Evolutionary conservation across 345 rosid genomes (phyloP), one percentile per base, ranked within the genome.

Genomic region (Citrus hindsii): DNA sequence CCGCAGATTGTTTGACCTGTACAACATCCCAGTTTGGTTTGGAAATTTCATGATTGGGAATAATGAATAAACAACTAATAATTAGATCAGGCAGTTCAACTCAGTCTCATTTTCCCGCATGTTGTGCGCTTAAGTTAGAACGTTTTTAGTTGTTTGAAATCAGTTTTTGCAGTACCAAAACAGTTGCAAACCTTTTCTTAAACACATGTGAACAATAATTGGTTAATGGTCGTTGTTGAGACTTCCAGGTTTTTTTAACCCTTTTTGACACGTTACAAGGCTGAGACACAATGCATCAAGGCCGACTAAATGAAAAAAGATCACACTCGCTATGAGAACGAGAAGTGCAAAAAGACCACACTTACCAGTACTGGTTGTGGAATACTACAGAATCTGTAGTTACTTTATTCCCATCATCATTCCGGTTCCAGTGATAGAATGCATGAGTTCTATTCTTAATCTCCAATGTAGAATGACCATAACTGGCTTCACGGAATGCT

Each of bases 401-500:
- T 58, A 84, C 81, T 19, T 80, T 81, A 55, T 84, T 83, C 2
- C 86, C 84, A 13, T 86, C 87, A 38, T 89, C 87, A 35, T 90
- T 89, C 51, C 92, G 84, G 70, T 89, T 86, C 94, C 92, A 89
- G 18, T 81, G 82, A 69, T 87, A 89, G 63, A 77, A 69, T 0
- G 92, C 92, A 16, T 86, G 92, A 27, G 92, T 89, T 53, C 86
- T 73, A 58, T 89, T 90, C 84, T 71, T 82, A 35, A 90, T 87
- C 70, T 90, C 90, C 55, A 89, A 73, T 3, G 84, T 40, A n/a
- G 92, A 87, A 60, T 90, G 94, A 27, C 92, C 90, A 25, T 84
- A 89, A 77, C 92, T 90, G 3, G 92, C 91, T 79, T 90, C 92
- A 3, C 92, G 77, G 73, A 73, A 90, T 0, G 91, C 89, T 0